These are phyloP conservation scores for Obelidium mucronatum DNA, from an alignment of 192 early-diverging fungal species.

Conservation along the genomic window DNA sequence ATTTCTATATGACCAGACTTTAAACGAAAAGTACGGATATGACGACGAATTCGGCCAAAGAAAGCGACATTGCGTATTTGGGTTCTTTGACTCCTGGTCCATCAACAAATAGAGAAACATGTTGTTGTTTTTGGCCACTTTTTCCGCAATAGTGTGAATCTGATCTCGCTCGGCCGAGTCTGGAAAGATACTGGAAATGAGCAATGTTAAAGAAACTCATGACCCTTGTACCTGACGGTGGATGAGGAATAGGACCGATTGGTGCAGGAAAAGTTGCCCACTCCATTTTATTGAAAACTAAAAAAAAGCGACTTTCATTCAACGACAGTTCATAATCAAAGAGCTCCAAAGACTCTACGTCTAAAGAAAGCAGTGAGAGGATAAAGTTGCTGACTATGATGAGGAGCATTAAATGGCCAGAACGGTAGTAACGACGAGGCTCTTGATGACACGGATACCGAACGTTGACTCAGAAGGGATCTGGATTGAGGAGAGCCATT, in stretches of 20 bases:
- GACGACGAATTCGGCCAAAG: constrained; percentile 10
- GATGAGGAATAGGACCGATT: neutral
- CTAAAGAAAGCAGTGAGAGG: constrained; percentile 18
- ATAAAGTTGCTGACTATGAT: constrained; percentile 25
- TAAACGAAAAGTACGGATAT: constrained; percentile 21
- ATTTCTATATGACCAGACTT: constrained; percentile 13
- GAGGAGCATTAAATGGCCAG: constrained; percentile 13
- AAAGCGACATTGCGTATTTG: neutral
- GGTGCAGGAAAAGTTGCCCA: neutral
- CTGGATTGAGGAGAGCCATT: neutral
- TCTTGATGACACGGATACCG: neutral
- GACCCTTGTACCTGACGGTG: neutral
- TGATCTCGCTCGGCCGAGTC: neutral
- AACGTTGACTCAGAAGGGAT: neutral
- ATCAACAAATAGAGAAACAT: constrained; percentile 9
- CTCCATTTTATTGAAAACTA: no score
- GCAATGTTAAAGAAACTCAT: neutral
- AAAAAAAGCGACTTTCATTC: no score
- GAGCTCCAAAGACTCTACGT: constrained; percentile 12
- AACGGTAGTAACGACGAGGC: neutral
- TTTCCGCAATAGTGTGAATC: constrained; percentile 1
- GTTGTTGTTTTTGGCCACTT: neutral
- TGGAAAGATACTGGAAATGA: neutral
- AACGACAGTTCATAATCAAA: no score
- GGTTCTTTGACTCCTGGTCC: neutral